phyloP scores from a whole-genome alignment of 495 filamentous ascomycete species.

The Penicillium paradoxum region DNA sequence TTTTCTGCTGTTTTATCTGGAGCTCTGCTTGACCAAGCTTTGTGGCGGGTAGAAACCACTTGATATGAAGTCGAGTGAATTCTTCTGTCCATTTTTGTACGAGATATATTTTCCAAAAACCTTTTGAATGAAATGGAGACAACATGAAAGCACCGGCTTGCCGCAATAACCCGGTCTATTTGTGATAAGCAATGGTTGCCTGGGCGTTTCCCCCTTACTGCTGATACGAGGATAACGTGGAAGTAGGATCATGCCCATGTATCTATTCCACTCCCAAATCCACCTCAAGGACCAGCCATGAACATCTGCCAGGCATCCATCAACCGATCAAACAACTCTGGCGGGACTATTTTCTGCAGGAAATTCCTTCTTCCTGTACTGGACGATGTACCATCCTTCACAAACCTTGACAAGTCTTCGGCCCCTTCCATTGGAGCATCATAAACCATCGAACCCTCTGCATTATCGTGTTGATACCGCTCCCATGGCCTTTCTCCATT shows the following conservation, averaged over 20 bases:
- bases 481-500: not conserved
- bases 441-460: not conserved
- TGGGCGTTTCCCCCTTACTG: too few relatives aligned
- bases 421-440: not conserved
- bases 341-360: not conserved
- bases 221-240: too few relatives aligned
- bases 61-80: not conserved
- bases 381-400: not conserved
- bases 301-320: not conserved
- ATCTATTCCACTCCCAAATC: too few relatives aligned
- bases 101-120: too few relatives aligned
- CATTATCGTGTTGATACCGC: not conserved
- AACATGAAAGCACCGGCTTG: too few relatives aligned
- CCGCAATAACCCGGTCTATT: too few relatives aligned
- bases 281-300: not conserved
- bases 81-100: too few relatives aligned
- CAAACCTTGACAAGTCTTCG: not conserved
- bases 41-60: not conserved
- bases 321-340: not conserved
- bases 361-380: not conserved
- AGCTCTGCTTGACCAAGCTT: not conserved
- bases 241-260: too few relatives aligned
- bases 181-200: too few relatives aligned
- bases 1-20: not conserved
- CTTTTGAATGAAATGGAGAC: too few relatives aligned